Percentiles rank a stretch among this genome's conserved stretches.
phyloP scores from a whole-genome alignment of 306 rosid species.

The Gastrolobium villosum region DNA sequence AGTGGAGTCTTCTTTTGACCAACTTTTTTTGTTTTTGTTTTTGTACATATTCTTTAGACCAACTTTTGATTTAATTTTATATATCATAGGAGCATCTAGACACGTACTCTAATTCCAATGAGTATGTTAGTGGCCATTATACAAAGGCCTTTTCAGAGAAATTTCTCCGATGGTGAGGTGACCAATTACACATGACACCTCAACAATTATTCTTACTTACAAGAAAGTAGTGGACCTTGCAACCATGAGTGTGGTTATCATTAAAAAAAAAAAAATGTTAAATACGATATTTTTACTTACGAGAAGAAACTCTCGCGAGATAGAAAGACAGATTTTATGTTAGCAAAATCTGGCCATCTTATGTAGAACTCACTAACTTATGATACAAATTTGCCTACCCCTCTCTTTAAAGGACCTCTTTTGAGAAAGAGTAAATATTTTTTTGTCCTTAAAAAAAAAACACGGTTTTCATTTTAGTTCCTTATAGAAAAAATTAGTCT shows the following conservation, averaged over 20 bases:
- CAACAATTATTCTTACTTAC: constrained; percentile 35
- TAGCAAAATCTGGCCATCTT: too few relatives aligned
- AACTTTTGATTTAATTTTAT: constrained; percentile 27
- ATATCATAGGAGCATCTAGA: constrained; percentile 6
- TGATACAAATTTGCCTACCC: too few relatives aligned
- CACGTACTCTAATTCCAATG: constrained; percentile 18
- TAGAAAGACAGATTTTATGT: too few relatives aligned
- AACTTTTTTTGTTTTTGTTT: neutral
- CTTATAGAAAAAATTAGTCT: too few relatives aligned
- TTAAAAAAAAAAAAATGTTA: neutral
- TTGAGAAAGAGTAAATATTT: too few relatives aligned
- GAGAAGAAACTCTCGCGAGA: too few relatives aligned
- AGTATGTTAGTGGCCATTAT: constrained; percentile 37
- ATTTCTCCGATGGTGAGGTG: constrained; percentile 55
- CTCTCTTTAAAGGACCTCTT: too few relatives aligned
- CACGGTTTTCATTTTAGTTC: too few relatives aligned
- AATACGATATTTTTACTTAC: too few relatives aligned
- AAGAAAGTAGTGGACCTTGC: constrained; percentile 48
- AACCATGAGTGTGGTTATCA: neutral
- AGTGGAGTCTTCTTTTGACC: constrained; percentile 46
- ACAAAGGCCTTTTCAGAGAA: constrained; percentile 26
- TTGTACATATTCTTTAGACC: neutral
- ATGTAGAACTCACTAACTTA: too few relatives aligned
- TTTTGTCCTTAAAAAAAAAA: too few relatives aligned
- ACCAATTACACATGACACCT: constrained; percentile 46